These are phyloP conservation scores for Talaromyces ruber DNA, from an alignment of 495 filamentous ascomycete species.

Conservation along the genomic window DNA sequence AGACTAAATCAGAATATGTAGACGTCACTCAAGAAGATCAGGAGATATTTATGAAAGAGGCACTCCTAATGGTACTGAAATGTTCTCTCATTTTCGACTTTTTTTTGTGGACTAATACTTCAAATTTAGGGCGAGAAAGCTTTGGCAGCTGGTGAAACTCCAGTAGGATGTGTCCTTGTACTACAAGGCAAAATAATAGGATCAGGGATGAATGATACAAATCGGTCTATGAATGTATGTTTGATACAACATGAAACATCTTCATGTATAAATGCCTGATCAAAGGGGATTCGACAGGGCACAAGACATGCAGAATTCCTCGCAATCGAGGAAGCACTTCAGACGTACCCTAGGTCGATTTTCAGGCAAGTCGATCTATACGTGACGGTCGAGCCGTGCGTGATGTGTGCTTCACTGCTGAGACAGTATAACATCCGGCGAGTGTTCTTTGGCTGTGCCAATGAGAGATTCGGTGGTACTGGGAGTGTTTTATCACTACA, in stretches of 20 bases:
- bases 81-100: neutral
- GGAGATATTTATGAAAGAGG: conserved; percentile 60
- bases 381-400: conserved; percentile 94
- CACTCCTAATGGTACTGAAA: conserved; percentile 53
- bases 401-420: conserved; percentile 95
- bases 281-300: conserved; percentile 43
- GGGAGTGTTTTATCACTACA: conserved; percentile 86
- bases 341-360: conserved; percentile 45
- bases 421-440: conserved; percentile 71
- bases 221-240: conserved; percentile 65
- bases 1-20: neutral
- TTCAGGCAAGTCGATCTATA: conserved; percentile 73
- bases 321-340: conserved; percentile 59
- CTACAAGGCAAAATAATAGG: conserved; percentile 66
- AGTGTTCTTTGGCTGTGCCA: conserved; percentile 90
- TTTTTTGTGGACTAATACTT: conserved; percentile 6
- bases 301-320: conserved; percentile 93
- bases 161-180: conserved; percentile 92
- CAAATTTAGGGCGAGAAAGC: conserved; percentile 64
- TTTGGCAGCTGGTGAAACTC: conserved; percentile 77
- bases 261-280: neutral
- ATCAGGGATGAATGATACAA: conserved; percentile 91
- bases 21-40: conserved; percentile 22
- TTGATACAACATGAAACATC: neutral
- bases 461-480: conserved; percentile 93